Percentiles rank a stretch among this genome's conserved stretches.
These are phyloP conservation scores for Cinnamomum chago DNA, from an alignment of 164 flowering plant genomes.

Conservation along the genomic window DNA sequence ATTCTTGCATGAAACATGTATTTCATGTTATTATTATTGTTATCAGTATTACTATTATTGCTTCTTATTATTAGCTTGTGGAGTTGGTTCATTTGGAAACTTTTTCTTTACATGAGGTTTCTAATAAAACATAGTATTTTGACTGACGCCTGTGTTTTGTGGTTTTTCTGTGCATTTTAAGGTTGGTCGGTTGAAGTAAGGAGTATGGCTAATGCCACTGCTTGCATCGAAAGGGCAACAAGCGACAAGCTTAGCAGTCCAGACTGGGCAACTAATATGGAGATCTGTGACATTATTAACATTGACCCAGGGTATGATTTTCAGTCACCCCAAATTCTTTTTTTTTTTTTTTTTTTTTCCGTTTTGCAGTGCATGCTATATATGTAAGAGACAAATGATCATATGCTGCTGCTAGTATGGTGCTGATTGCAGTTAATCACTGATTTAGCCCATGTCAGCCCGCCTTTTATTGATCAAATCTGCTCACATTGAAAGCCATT, in stretches of 20 bases:
- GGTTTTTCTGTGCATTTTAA: not conserved
- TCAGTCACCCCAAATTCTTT: not conserved
- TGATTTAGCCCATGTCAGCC: too few relatives aligned
- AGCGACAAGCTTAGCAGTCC: slow-evolving; percentile 69
- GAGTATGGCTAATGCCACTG: slow-evolving; percentile 51
- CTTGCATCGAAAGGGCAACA: slow-evolving; percentile 66
- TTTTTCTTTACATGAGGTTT: not conserved
- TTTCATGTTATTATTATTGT: too few relatives aligned
- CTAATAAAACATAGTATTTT: not conserved
- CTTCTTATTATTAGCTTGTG: too few relatives aligned
- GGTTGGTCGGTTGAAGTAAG: not conserved
- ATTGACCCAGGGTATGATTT: slow-evolving; percentile 57
- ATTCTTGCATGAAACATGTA: too few relatives aligned
- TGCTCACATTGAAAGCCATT: too few relatives aligned
- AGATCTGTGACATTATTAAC: slow-evolving; percentile 71
- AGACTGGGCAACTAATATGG: slow-evolving; percentile 73
- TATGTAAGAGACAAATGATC: too few relatives aligned
- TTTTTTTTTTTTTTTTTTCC: not conserved
- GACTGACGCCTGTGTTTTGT: not conserved
- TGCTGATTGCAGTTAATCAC: too few relatives aligned
- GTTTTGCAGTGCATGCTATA: too few relatives aligned
- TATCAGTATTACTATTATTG: too few relatives aligned
- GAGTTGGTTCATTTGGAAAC: too few relatives aligned
- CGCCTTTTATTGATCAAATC: too few relatives aligned
- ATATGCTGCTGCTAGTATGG: too few relatives aligned